These are phyloP conservation scores for Colletotrichum falcatum DNA, from an alignment of 2,329 filamentous ascomycete genomes.

Conservation along the genomic window DNA sequence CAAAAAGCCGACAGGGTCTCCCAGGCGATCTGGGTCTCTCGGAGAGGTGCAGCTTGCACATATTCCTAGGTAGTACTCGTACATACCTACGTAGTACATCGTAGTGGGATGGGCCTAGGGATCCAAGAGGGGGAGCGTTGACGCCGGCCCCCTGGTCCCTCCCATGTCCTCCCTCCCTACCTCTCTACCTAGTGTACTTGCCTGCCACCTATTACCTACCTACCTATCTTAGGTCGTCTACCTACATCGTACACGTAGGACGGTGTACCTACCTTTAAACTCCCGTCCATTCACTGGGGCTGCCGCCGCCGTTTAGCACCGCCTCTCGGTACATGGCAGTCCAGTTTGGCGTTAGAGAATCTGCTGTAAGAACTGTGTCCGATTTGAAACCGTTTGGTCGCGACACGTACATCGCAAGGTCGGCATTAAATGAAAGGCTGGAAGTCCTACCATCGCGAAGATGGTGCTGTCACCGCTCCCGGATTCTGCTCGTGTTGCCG, in stretches of 20 bases:
- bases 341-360: constrained; percentile 13
- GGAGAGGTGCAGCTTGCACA: constrained; percentile 15
- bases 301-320: constrained; percentile 12
- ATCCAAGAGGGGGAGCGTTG: constrained; percentile 25
- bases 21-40: constrained; percentile 23
- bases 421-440: constrained; percentile 15
- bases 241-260: too few relatives aligned
- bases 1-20: constrained; percentile 21
- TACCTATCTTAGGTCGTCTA: too few relatives aligned
- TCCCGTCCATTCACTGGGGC: neutral
- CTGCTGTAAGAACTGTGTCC: constrained; percentile 34
- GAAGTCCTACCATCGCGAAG: neutral
- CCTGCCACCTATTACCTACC: too few relatives aligned
- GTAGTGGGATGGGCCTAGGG: neutral
- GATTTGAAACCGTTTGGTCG: constrained; percentile 26
- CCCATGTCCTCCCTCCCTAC: neutral
- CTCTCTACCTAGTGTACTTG: too few relatives aligned
- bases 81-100: too few relatives aligned
- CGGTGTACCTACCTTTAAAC: neutral
- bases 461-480: constrained; percentile 8
- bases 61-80: too few relatives aligned
- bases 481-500: neutral
- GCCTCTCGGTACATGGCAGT: constrained; percentile 21
- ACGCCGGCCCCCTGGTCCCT: constrained; percentile 24
- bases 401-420: neutral